Evolutionary conservation across 371 early-diverging fungal genomes (phyloP), one percentile per base, ranked within the genome.

Genomic region (Syncephalis plumigaleata): DNA sequence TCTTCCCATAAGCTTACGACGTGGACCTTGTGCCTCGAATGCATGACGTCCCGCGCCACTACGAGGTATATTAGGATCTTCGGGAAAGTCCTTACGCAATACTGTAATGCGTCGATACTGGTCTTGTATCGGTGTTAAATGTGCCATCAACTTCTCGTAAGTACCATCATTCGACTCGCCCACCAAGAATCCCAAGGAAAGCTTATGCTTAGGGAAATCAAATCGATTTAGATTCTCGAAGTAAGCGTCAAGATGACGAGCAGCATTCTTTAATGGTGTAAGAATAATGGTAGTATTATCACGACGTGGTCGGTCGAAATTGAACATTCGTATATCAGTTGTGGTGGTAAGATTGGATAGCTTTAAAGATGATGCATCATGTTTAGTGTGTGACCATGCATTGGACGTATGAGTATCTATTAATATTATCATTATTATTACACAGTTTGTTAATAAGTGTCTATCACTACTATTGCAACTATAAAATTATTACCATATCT

Each of bases 181-280:
- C 2, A 77, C 79, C 16, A 79, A 65, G 48, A 78, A 78, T 0
- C 75, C 82, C 2, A 79, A 53, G 0, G 82, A 81, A 16, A 77
- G 69, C 21, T 70, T 65, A 42, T 70, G 55, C 31, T 77, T 70
- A 7, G 77, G 79, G 42, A 77, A 81, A 18, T 70, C 65, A 8
- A 79, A 49, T 26, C 59, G 60, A 13, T 66, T 61, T 24, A 81
- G 50, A 37, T 66, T 68, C 1, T 64, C 59, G 59, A 77, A 79
- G 52, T 75, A 81, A 4, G 56, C 56, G 17, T 71, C 75, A 16
- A 81, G 65, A 18, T 70, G 70, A 11, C 58, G 61, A 17, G 67
- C 73, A 11, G 77, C 66, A 50, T 78, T 74, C 55, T 76, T 79
- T 37, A 81, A 61, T 0, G 82, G 77, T 0, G 78, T 79, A 20